phyloP scores from a whole-genome alignment of 2,329 filamentous ascomycete genomes.

The Lasiodiplodia hormozganensis region DNA sequence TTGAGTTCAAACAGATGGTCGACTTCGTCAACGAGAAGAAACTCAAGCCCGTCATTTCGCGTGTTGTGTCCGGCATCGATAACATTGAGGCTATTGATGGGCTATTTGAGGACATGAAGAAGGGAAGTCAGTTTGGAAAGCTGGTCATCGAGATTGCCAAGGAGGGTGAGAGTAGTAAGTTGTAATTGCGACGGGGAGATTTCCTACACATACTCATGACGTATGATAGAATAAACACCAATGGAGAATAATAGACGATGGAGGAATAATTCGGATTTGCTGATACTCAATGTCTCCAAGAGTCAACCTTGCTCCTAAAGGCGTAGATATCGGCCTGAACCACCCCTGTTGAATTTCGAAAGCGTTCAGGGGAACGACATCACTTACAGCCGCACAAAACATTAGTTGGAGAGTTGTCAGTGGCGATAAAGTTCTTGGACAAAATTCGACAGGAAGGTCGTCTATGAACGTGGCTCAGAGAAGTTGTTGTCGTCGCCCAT shows the following conservation, averaged over 20 bases:
- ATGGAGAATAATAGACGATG: neutral
- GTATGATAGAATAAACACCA: conserved; percentile 11
- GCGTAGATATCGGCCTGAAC: no score
- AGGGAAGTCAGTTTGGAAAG: conserved; percentile 89
- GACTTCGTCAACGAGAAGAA: conserved; percentile 76
- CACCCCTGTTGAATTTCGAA: no score
- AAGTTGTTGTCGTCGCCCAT: neutral
- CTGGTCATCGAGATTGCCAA: conserved; percentile 59
- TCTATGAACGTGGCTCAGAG: neutral
- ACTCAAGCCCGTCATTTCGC: conserved; percentile 79
- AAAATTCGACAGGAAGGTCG: no score
- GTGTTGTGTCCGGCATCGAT: conserved; percentile 74
- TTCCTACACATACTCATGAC: conserved; percentile 7
- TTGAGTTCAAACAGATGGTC: conserved; percentile 92
- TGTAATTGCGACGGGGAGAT: conserved; percentile 33
- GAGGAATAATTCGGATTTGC: no score
- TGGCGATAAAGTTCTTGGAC: no score
- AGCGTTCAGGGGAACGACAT: no score
- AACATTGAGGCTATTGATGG: conserved; percentile 80
- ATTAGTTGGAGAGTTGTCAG: no score
- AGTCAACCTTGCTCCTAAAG: no score
- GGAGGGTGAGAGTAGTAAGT: conserved; percentile 38
- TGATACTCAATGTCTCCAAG: no score
- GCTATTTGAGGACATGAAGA: conserved; percentile 88
- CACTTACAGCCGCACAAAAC: no score